Evolutionary conservation across 345 rosid species (phyloP).

Genomic region (Punica granatum): DNA sequence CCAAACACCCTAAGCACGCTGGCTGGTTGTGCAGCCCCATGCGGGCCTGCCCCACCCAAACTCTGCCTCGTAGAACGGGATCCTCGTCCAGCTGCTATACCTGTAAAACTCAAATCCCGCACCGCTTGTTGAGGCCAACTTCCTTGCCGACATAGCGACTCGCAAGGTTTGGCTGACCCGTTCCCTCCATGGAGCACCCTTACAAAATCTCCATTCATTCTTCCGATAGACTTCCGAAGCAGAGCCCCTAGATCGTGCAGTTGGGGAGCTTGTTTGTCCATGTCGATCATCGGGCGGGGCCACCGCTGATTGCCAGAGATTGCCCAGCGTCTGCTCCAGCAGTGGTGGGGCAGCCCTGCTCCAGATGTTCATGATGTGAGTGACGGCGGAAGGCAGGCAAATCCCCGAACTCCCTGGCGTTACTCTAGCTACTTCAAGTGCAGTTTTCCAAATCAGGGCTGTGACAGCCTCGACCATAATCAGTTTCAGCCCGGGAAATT

Average conservation of each 20-base stretch:
- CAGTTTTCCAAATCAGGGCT: neutral
- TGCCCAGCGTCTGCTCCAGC: conserved; percentile 12
- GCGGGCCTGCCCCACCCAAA: conserved; percentile 2
- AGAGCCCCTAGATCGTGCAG: conserved; percentile 8
- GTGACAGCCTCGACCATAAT: conserved; percentile 6
- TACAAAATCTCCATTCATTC: conserved; percentile 8
- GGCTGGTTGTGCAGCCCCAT: neutral
- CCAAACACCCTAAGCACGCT: too few relatives aligned
- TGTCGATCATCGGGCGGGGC: neutral
- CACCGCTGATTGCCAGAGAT: conserved; percentile 14
- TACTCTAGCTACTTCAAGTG: conserved; percentile 1
- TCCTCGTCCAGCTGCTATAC: neutral
- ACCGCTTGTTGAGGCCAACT: neutral
- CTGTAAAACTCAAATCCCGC: neutral
- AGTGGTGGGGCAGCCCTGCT: conserved; percentile 13
- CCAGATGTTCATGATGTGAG: conserved; percentile 17
- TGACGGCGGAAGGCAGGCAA: conserved; percentile 11
- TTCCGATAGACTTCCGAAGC: conserved; percentile 8
- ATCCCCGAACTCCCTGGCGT: neutral
- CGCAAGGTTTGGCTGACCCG: conserved; percentile 2
- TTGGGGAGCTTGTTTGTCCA: neutral
- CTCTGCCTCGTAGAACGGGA: conserved; percentile 1
- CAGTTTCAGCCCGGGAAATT: neutral
- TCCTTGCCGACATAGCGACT: neutral
- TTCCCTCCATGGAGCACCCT: conserved; percentile 6